Conservation (phyloP, 1,284 basidiomycete species). For the Cutaneotrichosporon cutaneum region DNA sequence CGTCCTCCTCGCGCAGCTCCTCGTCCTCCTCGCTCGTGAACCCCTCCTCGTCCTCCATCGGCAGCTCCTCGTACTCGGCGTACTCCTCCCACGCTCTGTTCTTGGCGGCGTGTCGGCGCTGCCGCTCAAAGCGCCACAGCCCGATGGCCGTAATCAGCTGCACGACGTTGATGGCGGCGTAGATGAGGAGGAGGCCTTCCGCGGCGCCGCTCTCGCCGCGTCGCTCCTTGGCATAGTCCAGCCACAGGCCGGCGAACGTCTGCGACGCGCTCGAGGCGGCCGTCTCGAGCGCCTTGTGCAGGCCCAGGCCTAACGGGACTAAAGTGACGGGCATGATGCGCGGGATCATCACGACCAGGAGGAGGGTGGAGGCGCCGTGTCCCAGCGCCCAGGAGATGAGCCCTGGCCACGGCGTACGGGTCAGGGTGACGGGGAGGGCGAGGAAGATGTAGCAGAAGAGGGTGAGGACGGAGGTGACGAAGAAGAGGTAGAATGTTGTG, state of each 20-base stretch:
- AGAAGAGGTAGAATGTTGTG: conserved; percentile 61
- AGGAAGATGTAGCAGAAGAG: conserved; percentile 67
- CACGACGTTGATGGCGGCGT: conserved; percentile 62
- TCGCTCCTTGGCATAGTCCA: conserved; percentile 54
- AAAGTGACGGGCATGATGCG: conserved; percentile 68
- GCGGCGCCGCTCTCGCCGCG: conserved; percentile 24
- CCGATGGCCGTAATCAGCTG: conserved; percentile 60
- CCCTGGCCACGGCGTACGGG: conserved; percentile 62
- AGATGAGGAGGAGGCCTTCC: conserved; percentile 61
- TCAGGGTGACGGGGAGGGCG: conserved; percentile 61
- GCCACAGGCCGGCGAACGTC: conserved; percentile 64
- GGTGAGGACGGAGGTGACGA: conserved; percentile 64
- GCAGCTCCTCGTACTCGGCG: conserved; percentile 31
- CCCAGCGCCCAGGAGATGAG: conserved; percentile 66
- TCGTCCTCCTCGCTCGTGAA: conserved; percentile 16
- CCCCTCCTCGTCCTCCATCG: conserved; percentile 21
- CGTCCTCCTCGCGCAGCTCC: not conserved
- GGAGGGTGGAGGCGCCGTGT: conserved; percentile 67
- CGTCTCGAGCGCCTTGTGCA: conserved; percentile 74
- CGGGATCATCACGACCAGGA: conserved; percentile 72
- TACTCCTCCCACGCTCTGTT: not conserved
- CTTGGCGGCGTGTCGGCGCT: conserved; percentile 10
- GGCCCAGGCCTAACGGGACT: conserved; percentile 72
- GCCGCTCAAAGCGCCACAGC: conserved; percentile 55
- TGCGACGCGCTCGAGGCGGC: conserved; percentile 69